These are phyloP conservation scores for Auriscalpium orientale DNA, from an alignment of 768 basidiomycete species.

Conservation along the genomic window DNA sequence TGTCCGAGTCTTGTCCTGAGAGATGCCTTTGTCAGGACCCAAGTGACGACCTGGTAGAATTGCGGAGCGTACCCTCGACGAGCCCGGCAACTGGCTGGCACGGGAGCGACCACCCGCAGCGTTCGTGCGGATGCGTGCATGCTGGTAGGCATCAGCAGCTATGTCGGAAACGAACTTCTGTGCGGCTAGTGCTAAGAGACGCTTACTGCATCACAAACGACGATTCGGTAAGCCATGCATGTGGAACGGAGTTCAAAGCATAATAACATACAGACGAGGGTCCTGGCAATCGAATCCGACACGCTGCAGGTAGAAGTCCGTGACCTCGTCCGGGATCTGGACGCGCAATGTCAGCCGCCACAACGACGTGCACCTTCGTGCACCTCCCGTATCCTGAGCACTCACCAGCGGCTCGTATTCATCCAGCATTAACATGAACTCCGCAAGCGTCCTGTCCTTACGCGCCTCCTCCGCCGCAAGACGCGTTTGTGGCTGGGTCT, in stretches of 20 bases:
- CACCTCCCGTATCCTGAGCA: not conserved
- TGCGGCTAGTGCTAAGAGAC: constrained; percentile 88
- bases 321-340: constrained; percentile 96
- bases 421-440: constrained; percentile 93
- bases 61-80: constrained; percentile 46
- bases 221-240: too few relatives aligned
- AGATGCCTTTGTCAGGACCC: not conserved
- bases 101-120: constrained; percentile 68
- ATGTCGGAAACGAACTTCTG: constrained; percentile 99
- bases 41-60: not conserved
- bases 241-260: too few relatives aligned
- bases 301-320: constrained; percentile 92
- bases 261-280: constrained; percentile 65
- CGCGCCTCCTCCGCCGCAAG: constrained; percentile 74
- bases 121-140: constrained; percentile 91
- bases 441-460: constrained; percentile 85
- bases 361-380: not conserved
- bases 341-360: constrained; percentile 1
- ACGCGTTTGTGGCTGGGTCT: constrained; percentile 41
- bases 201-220: constrained; percentile 52
- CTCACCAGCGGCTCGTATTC: constrained; percentile 90
- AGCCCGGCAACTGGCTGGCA: constrained; percentile 53
- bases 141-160: constrained; percentile 93
- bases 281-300: constrained; percentile 96
- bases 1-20: constrained; percentile 83